Conservation (phyloP, 2,329 filamentous ascomycete species). For the Penicillium sp. region DNA sequence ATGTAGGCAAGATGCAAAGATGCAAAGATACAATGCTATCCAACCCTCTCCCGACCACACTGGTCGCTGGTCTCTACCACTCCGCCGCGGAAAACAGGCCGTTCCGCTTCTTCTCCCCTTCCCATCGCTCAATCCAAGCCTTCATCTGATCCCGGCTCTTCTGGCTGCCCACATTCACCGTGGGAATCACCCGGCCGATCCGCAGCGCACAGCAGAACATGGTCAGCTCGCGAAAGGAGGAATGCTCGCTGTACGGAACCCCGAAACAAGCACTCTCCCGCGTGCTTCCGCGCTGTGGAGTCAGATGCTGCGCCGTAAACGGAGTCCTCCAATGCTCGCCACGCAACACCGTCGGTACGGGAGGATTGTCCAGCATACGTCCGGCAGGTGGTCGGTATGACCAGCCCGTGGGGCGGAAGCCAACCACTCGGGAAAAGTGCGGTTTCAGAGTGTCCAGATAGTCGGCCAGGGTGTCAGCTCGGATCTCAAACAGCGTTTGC, state of each 20-base stretch:
- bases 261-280: constrained; percentile 83
- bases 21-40: neutral
- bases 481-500: constrained; percentile 93
- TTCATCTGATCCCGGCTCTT: constrained; percentile 68
- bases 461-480: constrained; percentile 83
- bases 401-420: constrained; percentile 92
- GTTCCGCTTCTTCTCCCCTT: constrained; percentile 62
- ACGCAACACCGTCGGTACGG: constrained; percentile 66
- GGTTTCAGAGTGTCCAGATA: constrained; percentile 80
- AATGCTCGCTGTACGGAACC: constrained; percentile 95
- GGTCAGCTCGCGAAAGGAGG: constrained; percentile 88
- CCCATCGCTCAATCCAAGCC: constrained; percentile 66
- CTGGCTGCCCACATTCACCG: constrained; percentile 77
- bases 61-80: constrained; percentile 23
- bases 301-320: constrained; percentile 72
- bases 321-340: constrained; percentile 72
- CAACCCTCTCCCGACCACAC: neutral
- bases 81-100: constrained; percentile 56
- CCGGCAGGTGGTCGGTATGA: constrained; percentile 76
- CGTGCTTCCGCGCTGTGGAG: constrained; percentile 81
- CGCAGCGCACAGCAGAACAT: constrained; percentile 87
- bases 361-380: constrained; percentile 63
- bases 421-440: constrained; percentile 82
- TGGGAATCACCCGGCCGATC: constrained; percentile 89
- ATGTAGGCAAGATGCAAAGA: constrained; percentile 2